A percentile compares a stretch with the other conserved stretches of the same genome.
Evolutionary conservation across 257 asterid species (phyloP).

Genomic region (Cynanchum wilfordii): DNA sequence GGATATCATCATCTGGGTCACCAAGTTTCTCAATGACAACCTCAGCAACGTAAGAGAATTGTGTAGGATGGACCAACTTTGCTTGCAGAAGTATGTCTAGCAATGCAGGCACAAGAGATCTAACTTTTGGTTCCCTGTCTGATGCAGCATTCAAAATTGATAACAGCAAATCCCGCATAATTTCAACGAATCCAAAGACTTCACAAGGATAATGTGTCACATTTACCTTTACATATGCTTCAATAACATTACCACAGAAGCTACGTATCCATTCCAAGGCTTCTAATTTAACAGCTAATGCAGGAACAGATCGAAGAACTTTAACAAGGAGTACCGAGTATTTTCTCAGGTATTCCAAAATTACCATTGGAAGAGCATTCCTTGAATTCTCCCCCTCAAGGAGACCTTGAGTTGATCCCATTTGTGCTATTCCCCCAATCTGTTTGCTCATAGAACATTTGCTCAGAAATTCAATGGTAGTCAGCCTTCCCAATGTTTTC

Average conservation of each 20-base stretch:
- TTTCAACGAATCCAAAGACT: conserved; percentile 56
- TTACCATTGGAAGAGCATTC: conserved; percentile 37
- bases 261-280: conserved; percentile 71
- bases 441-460: conserved; percentile 52
- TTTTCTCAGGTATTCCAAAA: conserved; percentile 58
- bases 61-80: conserved; percentile 74
- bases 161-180: conserved; percentile 58
- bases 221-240: conserved; percentile 34
- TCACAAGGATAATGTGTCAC: conserved; percentile 61
- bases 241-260: conserved; percentile 58
- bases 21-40: conserved; percentile 76
- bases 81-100: conserved; percentile 76
- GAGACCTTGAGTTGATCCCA: conserved; percentile 29
- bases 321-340: conserved; percentile 49
- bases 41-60: conserved; percentile 59
- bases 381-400: conserved; percentile 40
- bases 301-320: conserved; percentile 65
- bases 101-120: conserved; percentile 63
- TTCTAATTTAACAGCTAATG: conserved; percentile 72
- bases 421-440: conserved; percentile 30
- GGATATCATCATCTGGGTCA: conserved; percentile 77
- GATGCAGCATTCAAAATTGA: conserved; percentile 69
- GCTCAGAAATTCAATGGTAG: conserved; percentile 58
- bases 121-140: conserved; percentile 82
- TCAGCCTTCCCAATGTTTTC: conserved; percentile 63